Base-by-base conservation (phyloP, 2,329 filamentous ascomycete genomes). In the Fusarium kyushuense region DNA sequence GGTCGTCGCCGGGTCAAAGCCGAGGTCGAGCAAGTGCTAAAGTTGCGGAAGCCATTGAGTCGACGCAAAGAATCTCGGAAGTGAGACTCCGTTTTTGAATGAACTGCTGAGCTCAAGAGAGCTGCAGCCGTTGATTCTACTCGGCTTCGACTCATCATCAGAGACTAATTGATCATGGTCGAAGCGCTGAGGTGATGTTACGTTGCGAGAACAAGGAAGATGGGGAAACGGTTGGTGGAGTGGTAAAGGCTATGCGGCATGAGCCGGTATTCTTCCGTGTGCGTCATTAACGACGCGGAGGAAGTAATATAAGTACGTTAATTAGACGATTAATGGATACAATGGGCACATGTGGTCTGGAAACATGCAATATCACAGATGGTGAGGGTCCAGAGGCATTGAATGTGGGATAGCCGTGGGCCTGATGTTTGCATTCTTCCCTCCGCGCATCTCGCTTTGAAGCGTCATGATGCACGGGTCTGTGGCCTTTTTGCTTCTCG, bases 161-260 rank as follows among this genome's bases (percentile, higher is more conserved):
- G 46, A 36, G 51, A 56, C 77, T 75, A 76, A 77, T 76, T 74
- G 73, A 65, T 53, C 74, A 76, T 77, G 72, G 51, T 54, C 38
- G 58, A 57, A 54, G 25, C 57, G 21, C 42, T 53, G 21, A 63
- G 58, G 21, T 23, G 35, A 42, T 58, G 40, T 59, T 23, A 30
- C 42, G 60, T 40, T 65, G 38, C 32, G 54, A 59, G 42, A 51
- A 54, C 35, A 53, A 56, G 38, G 21, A 61, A 59, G 47, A 61
- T 53, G 42, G 54, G 43, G 59, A 63, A 54, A 70, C 61, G 55
- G 49, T 70, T 67, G 69, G 49, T 71, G 69, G 65, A 64, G 58
- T 66, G 56, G 63, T 51, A 21, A 46, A 41, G 27, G 47, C 51
- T 40, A 53, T 27, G 27, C 33, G 47, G 36, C 65, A 68, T 68